Conservation (phyloP, 1,284 basidiomycete species). For the Tausonia pullulans region DNA sequence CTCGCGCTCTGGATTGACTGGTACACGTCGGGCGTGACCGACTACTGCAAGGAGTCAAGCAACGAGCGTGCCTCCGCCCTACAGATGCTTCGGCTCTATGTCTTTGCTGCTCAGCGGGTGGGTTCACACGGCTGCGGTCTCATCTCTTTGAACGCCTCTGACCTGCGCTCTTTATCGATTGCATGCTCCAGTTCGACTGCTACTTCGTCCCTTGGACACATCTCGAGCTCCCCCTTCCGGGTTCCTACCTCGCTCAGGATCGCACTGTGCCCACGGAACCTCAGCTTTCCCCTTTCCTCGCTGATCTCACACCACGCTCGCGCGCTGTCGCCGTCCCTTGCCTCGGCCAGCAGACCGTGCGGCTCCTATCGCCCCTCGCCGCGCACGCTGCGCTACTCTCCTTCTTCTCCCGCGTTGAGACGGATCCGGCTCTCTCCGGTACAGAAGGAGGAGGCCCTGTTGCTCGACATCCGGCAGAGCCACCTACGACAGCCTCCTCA, state of each 20-base stretch:
- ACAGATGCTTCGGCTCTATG: conserved; percentile 39
- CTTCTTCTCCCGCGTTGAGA: conserved; percentile 25
- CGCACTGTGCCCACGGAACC: too few species aligned
- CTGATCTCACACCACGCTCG: conserved; percentile 35
- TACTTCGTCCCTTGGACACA: conserved; percentile 42
- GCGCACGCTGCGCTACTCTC: conserved; percentile 34
- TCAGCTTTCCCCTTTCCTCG: conserved; percentile 22
- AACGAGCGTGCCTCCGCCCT: conserved; percentile 32
- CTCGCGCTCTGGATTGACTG: conserved; percentile 8
- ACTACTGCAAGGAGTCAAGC: conserved; percentile 19
- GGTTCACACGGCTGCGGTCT: not conserved
- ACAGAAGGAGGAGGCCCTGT: conserved; percentile 5
- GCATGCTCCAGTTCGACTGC: conserved; percentile 35
- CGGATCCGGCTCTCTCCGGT: not conserved
- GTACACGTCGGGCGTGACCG: not conserved
- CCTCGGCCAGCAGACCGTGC: conserved; percentile 25
- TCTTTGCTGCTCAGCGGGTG: conserved; percentile 40
- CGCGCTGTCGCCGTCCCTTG: conserved; percentile 31
- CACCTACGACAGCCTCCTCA: not conserved
- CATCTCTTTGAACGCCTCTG: not conserved
- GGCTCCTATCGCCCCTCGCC: conserved; percentile 26
- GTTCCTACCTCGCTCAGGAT: conserved; percentile 9
- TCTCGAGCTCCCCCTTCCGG: conserved; percentile 23
- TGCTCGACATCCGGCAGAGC: conserved; percentile 4
- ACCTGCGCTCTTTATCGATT: not conserved